A percentile compares a stretch with the other conserved stretches of the same genome.
Conservation (phyloP, 306 rosid genomes). For the Acacia crassicarpa region DNA sequence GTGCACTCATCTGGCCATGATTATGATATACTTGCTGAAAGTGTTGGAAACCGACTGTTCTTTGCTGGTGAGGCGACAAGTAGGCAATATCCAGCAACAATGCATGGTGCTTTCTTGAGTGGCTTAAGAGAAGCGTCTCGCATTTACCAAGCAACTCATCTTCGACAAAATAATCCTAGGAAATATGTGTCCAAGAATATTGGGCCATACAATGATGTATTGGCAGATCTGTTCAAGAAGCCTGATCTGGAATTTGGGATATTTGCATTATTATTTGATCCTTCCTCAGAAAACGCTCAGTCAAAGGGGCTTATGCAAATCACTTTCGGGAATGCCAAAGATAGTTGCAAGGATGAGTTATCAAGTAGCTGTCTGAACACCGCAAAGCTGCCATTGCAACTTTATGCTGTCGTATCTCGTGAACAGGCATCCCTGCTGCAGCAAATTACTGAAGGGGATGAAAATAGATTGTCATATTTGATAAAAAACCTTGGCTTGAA, state of each 20-base stretch:
- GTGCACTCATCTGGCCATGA: conserved; percentile 82
- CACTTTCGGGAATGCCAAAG: conserved; percentile 45
- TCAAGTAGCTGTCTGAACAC: conserved; percentile 36
- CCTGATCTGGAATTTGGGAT: conserved; percentile 68
- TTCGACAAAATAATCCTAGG: conserved; percentile 42
- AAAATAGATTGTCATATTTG: conserved; percentile 48
- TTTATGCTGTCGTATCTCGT: conserved; percentile 64
- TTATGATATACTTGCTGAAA: conserved; percentile 87
- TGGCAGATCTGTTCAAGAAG: conserved; percentile 62
- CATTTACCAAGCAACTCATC: conserved; percentile 50
- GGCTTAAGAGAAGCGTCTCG: conserved; percentile 93
- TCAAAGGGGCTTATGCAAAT: conserved; percentile 70
- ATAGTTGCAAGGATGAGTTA: conserved; percentile 36
- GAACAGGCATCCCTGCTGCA: conserved; percentile 65
- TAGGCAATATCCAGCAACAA: conserved; percentile 93
- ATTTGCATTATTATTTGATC: conserved; percentile 59
- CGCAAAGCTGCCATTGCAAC: conserved; percentile 48
- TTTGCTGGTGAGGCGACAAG: conserved; percentile 97
- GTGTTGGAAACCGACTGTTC: conserved; percentile 71
- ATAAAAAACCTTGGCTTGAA: conserved; percentile 63
- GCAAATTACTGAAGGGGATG: conserved; percentile 55
- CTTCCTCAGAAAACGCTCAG: conserved; percentile 51
- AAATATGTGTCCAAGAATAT: conserved; percentile 47
- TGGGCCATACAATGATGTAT: conserved; percentile 47
- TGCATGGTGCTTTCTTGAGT: conserved; percentile 95